These are phyloP conservation scores for Tilletia setariae DNA, from an alignment of 1,284 basidiomycete species.

Conservation along the genomic window DNA sequence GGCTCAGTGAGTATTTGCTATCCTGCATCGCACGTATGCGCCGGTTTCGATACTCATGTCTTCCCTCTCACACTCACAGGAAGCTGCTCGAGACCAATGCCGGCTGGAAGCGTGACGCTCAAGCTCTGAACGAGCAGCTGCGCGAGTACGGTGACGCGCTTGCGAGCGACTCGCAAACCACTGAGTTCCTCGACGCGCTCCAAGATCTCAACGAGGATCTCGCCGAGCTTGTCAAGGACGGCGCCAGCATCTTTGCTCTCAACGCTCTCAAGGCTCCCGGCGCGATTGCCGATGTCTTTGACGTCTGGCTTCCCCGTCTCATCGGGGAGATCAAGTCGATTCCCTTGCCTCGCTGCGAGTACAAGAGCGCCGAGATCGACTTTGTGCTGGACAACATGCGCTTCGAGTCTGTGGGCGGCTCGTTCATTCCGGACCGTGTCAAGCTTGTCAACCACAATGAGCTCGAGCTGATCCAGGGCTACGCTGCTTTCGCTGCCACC, in stretches of 20 bases:
- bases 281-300: slow-evolving; percentile 56
- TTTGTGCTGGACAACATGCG: slow-evolving; percentile 57
- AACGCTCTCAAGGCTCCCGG: slow-evolving; percentile 42
- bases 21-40: too few species aligned
- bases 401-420: slow-evolving; percentile 54
- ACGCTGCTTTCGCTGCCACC: slow-evolving; percentile 56
- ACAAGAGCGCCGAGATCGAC: slow-evolving; percentile 56
- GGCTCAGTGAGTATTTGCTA: slow-evolving; percentile 36
- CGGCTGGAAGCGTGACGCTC: slow-evolving; percentile 53
- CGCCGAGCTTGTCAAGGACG: slow-evolving; percentile 24
- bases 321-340: slow-evolving; percentile 57
- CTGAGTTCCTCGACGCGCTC: slow-evolving; percentile 54
- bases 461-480: slow-evolving; percentile 56
- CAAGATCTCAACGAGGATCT: slow-evolving; percentile 55
- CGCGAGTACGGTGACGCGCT: slow-evolving; percentile 55
- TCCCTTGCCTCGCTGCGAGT: slow-evolving; percentile 58
- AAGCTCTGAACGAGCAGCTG: slow-evolving; percentile 53
- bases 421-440: slow-evolving; percentile 58
- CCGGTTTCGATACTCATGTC: neutral
- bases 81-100: slow-evolving; percentile 53
- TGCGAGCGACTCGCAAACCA: slow-evolving; percentile 50
- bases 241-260: slow-evolving; percentile 24
- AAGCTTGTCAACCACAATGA: slow-evolving; percentile 57
- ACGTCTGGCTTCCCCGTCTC: slow-evolving; percentile 57
- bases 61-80: neutral